Evolutionary conservation across 805 yeast genomes (phyloP), one percentile per base, ranked within the genome.

Genomic region (Yarrowia sp.): DNA sequence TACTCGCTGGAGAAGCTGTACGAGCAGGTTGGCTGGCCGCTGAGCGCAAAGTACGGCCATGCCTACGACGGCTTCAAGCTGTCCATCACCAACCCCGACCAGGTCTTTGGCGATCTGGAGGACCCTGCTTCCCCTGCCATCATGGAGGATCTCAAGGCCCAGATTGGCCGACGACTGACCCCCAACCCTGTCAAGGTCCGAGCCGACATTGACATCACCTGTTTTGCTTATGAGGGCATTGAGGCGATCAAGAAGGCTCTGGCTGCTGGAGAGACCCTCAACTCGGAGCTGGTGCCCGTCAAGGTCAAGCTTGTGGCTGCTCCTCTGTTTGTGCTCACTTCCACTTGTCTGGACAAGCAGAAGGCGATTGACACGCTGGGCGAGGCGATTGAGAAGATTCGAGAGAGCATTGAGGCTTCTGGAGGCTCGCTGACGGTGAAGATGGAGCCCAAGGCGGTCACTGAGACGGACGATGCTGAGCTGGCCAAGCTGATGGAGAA

Each of bases 361-460:
- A 87, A 87, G 76, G 99, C 99, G 78, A 85, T 95, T 73, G 90
- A 89, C 70, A 81, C 87, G 55, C 84, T 95, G 77, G 89, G 87
- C 77, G 79, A 85, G 73, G 97, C 98, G 61, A 91, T 95, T 72
- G 89, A 85, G 72, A 87, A 84, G 74, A 90, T 95, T 72, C 84
- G 86, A 70, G 86, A 85, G 74, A 83, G 87, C 63, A 92, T 95
- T 75, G 85, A 84, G 70, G 82, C 84, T 22, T 84, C 86, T 68
- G 97, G 92, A 67, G 99, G 99, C 77, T 85, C 87, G 70, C 89
- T 97, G 79, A 91, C 90, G 73, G 89, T 94, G 72, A 92, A 96
- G 68, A 94, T 94, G 98, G 94, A 97, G 75, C 98, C 99, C 77
- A 94, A 93, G 87, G 98, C 98, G 52, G 98, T 95, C 73, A 92